Conservation (phyloP, 495 filamentous ascomycete genomes). For the Neurospora sublineolata region DNA sequence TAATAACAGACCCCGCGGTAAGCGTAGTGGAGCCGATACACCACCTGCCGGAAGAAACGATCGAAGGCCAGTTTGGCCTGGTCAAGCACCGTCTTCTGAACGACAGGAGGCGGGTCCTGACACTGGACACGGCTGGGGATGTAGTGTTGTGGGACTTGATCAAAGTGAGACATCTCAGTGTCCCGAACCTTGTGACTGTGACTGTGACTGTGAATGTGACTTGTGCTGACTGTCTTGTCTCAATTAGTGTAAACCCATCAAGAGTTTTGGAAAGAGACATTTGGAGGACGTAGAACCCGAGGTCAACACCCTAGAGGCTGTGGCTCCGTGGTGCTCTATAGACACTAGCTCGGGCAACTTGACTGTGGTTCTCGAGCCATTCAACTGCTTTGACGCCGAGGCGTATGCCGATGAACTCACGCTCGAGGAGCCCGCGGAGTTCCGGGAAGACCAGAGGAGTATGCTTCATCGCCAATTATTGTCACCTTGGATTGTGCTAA, state of each 20-base stretch:
- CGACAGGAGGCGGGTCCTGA: conserved; percentile 78
- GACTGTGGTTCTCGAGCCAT: conserved; percentile 83
- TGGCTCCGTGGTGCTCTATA: conserved; percentile 90
- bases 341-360: conserved; percentile 86
- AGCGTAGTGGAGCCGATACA: conserved; percentile 54
- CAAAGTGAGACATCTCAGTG: conserved; percentile 39
- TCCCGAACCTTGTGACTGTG: not conserved
- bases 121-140: conserved; percentile 88
- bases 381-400: conserved; percentile 95
- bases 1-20: conserved; percentile 46
- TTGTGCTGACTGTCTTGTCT: conserved; percentile 6
- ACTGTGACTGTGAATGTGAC: not conserved
- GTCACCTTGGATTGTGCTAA: conserved; percentile 1
- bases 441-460: conserved; percentile 92
- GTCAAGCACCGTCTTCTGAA: conserved; percentile 90
- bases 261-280: conserved; percentile 83
- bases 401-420: conserved; percentile 86
- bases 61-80: conserved; percentile 89
- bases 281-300: conserved; percentile 84
- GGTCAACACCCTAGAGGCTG: conserved; percentile 76
- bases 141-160: conserved; percentile 94
- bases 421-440: conserved; percentile 60
- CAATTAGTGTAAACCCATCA: conserved; percentile 63
- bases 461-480: conserved; percentile 22
- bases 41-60: conserved; percentile 68